phyloP scores from a whole-genome alignment of 192 early-diverging fungal genomes.

The Gonapodya sp. region DNA sequence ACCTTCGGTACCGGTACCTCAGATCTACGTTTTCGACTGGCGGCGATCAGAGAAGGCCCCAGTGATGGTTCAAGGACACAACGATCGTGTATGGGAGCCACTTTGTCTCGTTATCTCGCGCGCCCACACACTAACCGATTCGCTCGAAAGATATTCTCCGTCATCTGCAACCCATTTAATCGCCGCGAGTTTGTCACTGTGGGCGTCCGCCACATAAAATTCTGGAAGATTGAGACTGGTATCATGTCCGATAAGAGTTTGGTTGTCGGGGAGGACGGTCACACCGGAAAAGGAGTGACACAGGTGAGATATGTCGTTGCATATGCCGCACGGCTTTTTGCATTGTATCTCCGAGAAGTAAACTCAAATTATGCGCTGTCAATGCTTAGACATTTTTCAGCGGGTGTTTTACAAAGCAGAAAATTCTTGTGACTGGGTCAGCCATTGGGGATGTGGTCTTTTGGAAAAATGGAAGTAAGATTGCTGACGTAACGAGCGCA shows the following conservation, averaged over 20 bases:
- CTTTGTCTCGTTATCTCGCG: neutral
- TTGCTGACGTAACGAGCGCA: neutral
- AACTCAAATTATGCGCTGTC: too few species aligned
- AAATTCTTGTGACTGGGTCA: neutral
- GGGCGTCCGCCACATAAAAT: neutral
- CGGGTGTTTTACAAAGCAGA: neutral
- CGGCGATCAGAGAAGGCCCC: neutral
- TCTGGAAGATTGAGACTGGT: neutral
- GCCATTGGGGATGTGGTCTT: neutral
- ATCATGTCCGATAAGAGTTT: neutral
- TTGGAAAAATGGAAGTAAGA: neutral
- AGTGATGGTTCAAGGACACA: neutral
- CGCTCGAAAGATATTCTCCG: neutral
- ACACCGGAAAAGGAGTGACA: neutral
- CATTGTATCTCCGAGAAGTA: too few species aligned
- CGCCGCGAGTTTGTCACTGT: neutral
- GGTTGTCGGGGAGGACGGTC: neutral
- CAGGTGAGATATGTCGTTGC: neutral
- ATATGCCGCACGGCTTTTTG: too few species aligned
- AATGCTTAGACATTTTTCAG: slow-evolving; percentile 1
- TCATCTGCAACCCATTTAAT: neutral
- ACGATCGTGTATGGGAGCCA: neutral
- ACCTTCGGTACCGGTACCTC: too few species aligned
- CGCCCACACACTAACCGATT: neutral
- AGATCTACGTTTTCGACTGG: neutral